Percentiles rank a stretch among this genome's conserved stretches.
Evolutionary conservation across 1,284 basidiomycete species (phyloP).

Genomic region (Sporisorium sorghi): DNA sequence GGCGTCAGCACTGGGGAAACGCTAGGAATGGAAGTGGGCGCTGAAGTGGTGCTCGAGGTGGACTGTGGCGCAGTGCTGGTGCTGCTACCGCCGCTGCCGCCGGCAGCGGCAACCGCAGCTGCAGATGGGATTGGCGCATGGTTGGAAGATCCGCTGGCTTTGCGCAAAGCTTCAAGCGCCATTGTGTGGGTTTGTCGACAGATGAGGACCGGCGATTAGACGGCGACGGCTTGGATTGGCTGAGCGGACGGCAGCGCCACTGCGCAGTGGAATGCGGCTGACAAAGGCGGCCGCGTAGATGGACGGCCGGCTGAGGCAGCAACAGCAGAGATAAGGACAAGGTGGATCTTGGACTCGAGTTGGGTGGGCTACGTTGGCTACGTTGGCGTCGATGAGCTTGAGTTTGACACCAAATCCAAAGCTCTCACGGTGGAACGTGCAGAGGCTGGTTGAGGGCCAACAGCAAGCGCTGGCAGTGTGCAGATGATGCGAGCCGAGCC

Average conservation of each 20-base stretch:
- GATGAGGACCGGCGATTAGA: background rate
- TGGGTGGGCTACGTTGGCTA: too few species aligned
- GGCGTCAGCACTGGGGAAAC: slow-evolving; percentile 26
- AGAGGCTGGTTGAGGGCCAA: background rate
- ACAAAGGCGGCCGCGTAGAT: background rate
- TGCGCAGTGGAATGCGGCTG: slow-evolving; percentile 1
- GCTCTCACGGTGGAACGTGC: background rate
- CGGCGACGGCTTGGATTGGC: background rate
- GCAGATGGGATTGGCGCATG: slow-evolving; percentile 11
- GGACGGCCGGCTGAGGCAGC: background rate
- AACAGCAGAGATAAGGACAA: background rate
- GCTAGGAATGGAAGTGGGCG: slow-evolving; percentile 22
- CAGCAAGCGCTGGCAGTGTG: background rate
- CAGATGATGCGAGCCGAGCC: background rate
- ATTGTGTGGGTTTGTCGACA: background rate
- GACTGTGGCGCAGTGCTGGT: slow-evolving; percentile 11
- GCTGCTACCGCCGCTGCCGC: slow-evolving; percentile 1
- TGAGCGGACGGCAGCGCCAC: background rate
- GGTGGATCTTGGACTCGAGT: background rate
- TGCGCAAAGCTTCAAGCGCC: slow-evolving; percentile 32
- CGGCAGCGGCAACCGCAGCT: background rate
- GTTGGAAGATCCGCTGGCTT: slow-evolving; percentile 25
- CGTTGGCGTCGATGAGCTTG: slow-evolving; percentile 3
- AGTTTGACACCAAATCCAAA: slow-evolving; percentile 6
- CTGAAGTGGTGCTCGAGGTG: slow-evolving; percentile 27